Base-by-base conservation (phyloP, 129 eudicot genomes). In the Tanacetum coccineum region DNA sequence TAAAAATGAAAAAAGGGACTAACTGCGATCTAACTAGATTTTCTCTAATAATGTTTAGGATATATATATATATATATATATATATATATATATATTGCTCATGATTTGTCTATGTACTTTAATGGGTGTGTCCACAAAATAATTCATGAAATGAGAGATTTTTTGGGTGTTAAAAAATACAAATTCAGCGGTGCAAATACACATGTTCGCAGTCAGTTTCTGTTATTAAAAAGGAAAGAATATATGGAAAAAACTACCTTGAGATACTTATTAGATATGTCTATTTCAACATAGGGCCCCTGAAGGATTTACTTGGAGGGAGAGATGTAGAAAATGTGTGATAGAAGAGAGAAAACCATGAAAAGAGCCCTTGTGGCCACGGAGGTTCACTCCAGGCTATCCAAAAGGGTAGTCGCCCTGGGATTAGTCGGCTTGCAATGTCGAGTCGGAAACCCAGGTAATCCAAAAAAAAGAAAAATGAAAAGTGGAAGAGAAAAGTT, bases 91-190 rank as follows among this genome's bases (percentile, higher is more conserved):
- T n/a, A n/a, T n/a, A 39, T 9, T 52, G 14, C 5, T 32, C 52
- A 11, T 68, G 9, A 53, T 39, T 19, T 68, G 59, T 20, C 14
- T 52, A 8, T 47, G 53, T 4, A 4, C 32, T 51, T 50, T 36
- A 17, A 66, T 36, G 28, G 60, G 18, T 66, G 70, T 59, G 11
- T 50, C 52, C n/a, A 66, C 71, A 48, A 66, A 66, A 28, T 50
- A 25, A 36, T 66, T 66, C 11, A 14, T 51, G 46, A 66, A 26
- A 66, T 25, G 26, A 15, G 61, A 7, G 32, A 56, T 20, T 10
- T n/a, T 57, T n/a, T n/a, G n/a, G n/a, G 60, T 30, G 6, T 36
- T 7, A 30, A 4, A 6, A 54, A 66, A 50, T 30, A 66, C 42
- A n/a, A 49, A 48, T n/a, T 14, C 15, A 47, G 69, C 12, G 4